These are phyloP conservation scores for Ambrosiella beaveri DNA, from an alignment of 2,329 filamentous ascomycete species.

Conservation along the genomic window DNA sequence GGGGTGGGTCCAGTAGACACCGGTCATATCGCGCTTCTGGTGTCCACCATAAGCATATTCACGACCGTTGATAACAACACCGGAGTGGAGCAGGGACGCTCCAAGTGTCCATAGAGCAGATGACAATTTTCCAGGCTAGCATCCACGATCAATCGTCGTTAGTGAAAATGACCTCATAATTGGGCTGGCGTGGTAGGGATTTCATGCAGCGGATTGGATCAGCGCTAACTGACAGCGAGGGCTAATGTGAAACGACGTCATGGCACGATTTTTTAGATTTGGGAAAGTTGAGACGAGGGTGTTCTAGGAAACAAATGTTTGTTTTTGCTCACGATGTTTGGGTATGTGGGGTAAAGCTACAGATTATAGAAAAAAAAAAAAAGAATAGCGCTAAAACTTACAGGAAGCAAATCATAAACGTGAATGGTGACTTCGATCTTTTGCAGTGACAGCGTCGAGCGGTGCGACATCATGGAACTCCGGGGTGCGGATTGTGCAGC, in stretches of 20 bases:
- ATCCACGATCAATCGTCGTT: background rate
- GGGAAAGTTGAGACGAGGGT: background rate
- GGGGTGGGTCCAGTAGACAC: conserved; percentile 70
- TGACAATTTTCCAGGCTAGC: conserved; percentile 54
- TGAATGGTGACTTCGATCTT: conserved; percentile 61
- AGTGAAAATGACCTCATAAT: background rate
- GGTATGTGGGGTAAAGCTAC: background rate
- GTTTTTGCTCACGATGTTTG: background rate
- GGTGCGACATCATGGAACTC: conserved; percentile 30
- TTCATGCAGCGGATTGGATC: background rate
- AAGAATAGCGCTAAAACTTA: conserved; percentile 21
- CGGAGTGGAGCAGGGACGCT: conserved; percentile 62
- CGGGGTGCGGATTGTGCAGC: conserved; percentile 26
- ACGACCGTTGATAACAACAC: conserved; percentile 60
- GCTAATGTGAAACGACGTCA: background rate
- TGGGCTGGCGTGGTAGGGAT: background rate
- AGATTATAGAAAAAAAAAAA: background rate
- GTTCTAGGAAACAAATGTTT: background rate
- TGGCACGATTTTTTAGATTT: background rate
- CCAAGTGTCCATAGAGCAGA: conserved; percentile 63
- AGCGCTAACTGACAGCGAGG: background rate
- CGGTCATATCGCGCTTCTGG: conserved; percentile 49
- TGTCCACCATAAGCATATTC: conserved; percentile 83
- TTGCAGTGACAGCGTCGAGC: conserved; percentile 50
- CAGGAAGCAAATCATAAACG: conserved; percentile 60